Conservation (phyloP, 805 yeast species). For the Starmera dryadoides region DNA sequence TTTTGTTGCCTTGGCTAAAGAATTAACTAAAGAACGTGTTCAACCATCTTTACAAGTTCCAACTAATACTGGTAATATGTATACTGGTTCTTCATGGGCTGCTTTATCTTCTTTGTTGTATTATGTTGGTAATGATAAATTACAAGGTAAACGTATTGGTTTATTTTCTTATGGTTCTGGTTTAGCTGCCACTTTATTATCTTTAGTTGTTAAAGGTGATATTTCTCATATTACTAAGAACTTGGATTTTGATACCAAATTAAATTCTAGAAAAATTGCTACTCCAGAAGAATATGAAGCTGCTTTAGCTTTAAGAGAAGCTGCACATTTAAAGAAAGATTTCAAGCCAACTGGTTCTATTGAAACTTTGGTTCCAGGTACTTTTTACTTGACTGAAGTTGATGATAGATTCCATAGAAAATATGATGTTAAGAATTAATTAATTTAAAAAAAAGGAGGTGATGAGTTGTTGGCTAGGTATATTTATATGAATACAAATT, state of each 20-base stretch:
- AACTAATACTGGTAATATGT: constrained; percentile 97
- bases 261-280: constrained; percentile 55
- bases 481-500: too few relatives aligned
- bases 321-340: constrained; percentile 74
- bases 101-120: constrained; percentile 76
- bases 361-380: constrained; percentile 65
- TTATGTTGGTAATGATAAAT: constrained; percentile 63
- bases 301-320: constrained; percentile 81
- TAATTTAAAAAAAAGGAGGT: too few relatives aligned
- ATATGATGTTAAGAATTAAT: constrained; percentile 61
- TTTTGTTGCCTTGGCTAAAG: constrained; percentile 66
- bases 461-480: too few relatives aligned
- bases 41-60: constrained; percentile 79
- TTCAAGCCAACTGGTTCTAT: constrained; percentile 75
- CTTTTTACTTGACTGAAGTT: constrained; percentile 75
- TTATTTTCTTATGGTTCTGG: constrained; percentile 98
- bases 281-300: constrained; percentile 78
- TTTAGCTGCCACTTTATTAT: constrained; percentile 83
- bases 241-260: constrained; percentile 61
- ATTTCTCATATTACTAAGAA: constrained; percentile 54
- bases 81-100: constrained; percentile 90
- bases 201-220: constrained; percentile 78
- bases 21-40: constrained; percentile 58
- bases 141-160: constrained; percentile 82
- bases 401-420: constrained; percentile 86